These are phyloP conservation scores for Cordyceps fumosorosea DNA, from an alignment of 2,329 filamentous ascomycete species.

Conservation along the genomic window DNA sequence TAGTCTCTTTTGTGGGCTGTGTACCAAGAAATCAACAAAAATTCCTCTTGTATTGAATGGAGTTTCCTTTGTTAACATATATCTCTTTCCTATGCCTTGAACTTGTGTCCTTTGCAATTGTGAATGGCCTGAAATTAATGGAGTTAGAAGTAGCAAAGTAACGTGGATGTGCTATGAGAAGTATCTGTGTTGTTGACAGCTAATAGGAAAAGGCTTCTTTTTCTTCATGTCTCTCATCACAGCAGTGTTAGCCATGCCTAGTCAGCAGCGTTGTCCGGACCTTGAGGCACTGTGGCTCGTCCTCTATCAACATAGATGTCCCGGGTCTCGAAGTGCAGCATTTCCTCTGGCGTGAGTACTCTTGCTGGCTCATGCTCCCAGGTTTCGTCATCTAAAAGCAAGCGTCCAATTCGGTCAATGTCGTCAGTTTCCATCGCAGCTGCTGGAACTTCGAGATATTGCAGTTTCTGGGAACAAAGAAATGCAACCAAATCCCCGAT, in stretches of 20 bases:
- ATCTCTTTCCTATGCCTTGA: neutral
- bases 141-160: too few relatives aligned
- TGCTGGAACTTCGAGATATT: slow-evolving; percentile 35
- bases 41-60: slow-evolving; percentile 37
- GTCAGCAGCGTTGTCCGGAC: too few relatives aligned
- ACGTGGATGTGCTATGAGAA: too few relatives aligned
- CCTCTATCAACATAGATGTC: neutral
- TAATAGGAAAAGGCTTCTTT: too few relatives aligned
- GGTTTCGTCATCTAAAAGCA: neutral
- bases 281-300: neutral
- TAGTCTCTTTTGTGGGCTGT: slow-evolving; percentile 54
- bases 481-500: slow-evolving; percentile 32
- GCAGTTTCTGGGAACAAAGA: slow-evolving; percentile 34
- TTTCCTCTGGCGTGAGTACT: neutral
- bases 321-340: neutral
- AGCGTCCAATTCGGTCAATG: neutral
- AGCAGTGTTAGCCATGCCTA: too few relatives aligned
- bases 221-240: too few relatives aligned
- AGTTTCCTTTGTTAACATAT: slow-evolving; percentile 19
- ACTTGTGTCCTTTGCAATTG: neutral
- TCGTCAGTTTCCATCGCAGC: slow-evolving; percentile 29
- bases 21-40: slow-evolving; percentile 50
- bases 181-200: too few relatives aligned
- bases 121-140: neutral
- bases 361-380: neutral